Evolutionary conservation across 345 rosid genomes (phyloP), one percentile per base, ranked within the genome.

Genomic region (Excoecaria cochinchinensis): DNA sequence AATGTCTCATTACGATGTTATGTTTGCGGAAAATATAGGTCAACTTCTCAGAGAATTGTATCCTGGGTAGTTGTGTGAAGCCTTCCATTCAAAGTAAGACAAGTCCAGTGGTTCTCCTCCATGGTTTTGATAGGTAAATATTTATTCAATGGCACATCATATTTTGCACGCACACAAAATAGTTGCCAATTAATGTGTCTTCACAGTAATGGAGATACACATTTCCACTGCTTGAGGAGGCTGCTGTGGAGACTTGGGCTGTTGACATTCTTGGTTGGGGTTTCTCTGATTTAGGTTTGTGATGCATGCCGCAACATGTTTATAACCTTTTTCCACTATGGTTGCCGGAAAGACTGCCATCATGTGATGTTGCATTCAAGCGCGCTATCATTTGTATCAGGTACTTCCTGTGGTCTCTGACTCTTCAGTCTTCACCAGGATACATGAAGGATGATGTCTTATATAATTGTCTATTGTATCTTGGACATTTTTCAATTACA

Each of bases 241-340:
- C 96, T 36, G 94, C 92, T 72, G 76, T 91, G 44, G 97, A 92
- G 85, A 77, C 98, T 55, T 95, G 99, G 97, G 97, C 94, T 67
- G 70, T 92, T 57, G 98, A 95, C 79, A 84, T 93, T 80, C 97
- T 95, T 77, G 98, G 96, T 68, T 95, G 97, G 98, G 99, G 99
- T 39, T 95, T 91, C 89, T 90, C 92, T 79, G 91, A 90, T 89
- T 85, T 95, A 85, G 95, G 98, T 91, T 42, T 42, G 84, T 63
- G 48, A 15, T 77, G 19, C 44, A 10, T 16, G 65, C 55, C 51
- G 53, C 38, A 55, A 10, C 57, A 52, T 25, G 44, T 14, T 31
- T 15, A 1, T 25, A 7, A 39, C 40, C 8, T 71, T 70, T 57
- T 50, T 12, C 53, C 59, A 44, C 44, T 60, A 65, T 68, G 56